phyloP scores from a whole-genome alignment of 2,329 filamentous ascomycete species.

The Thelonectria discophora region DNA sequence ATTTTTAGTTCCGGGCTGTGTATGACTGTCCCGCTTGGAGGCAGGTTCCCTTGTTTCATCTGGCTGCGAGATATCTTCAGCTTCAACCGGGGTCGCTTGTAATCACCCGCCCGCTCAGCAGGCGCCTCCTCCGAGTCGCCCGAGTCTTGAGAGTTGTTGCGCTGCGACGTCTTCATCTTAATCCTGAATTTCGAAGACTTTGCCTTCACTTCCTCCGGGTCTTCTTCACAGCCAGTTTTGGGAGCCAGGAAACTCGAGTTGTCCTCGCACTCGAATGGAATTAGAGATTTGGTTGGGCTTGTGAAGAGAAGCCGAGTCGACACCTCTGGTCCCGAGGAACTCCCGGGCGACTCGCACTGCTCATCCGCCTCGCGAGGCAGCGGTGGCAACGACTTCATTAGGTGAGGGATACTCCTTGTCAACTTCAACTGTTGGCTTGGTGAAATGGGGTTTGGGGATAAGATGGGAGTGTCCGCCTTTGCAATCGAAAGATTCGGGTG shows the following conservation, averaged over 20 bases:
- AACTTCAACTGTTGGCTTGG: conserved; percentile 55
- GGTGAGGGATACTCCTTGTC: conserved; percentile 59
- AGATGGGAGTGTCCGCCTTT: conserved; percentile 44
- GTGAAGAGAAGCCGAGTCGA: conserved; percentile 24
- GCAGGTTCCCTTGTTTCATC: conserved; percentile 32
- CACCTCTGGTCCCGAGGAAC: conserved; percentile 15
- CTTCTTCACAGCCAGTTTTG: conserved; percentile 1
- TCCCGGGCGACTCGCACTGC: conserved; percentile 8
- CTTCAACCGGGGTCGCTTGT: conserved; percentile 44
- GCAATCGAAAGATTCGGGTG: not conserved
- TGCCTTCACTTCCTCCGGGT: conserved; percentile 3
- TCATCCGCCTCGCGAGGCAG: conserved; percentile 48
- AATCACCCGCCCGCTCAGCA: conserved; percentile 23
- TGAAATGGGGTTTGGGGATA: conserved; percentile 60
- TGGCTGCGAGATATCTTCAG: conserved; percentile 47
- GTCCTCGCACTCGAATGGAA: conserved; percentile 6
- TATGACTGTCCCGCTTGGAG: conserved; percentile 26
- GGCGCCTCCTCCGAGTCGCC: conserved; percentile 5
- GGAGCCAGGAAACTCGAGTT: not conserved
- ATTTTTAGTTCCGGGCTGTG: conserved; percentile 43
- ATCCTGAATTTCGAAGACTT: conserved; percentile 43
- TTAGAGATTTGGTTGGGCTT: conserved; percentile 24
- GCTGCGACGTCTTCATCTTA: conserved; percentile 37
- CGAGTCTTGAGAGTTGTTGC: conserved; percentile 19
- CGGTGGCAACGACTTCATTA: conserved; percentile 63